Base-by-base conservation (phyloP, 164 flowering plant genomes). In the Malania oleifera region DNA sequence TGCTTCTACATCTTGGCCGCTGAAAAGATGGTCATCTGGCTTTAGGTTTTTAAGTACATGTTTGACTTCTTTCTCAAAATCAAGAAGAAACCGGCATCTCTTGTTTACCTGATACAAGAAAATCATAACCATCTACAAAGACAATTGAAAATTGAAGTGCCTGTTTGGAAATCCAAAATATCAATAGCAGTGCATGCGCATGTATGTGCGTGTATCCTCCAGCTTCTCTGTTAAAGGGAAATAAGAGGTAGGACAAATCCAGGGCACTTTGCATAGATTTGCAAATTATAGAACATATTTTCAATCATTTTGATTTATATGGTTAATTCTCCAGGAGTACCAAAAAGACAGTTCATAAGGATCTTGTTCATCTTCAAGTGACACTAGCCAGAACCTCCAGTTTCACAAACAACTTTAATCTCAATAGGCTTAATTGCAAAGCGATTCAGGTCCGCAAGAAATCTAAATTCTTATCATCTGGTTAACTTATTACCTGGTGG, bases 61-160 rank as follows among this genome's bases (percentile, higher is more conserved):
- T 57, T 72, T 80, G 54, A 83, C 70, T 62, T 78, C 77, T 69
- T 81, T 79, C 61, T 81, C 97, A 73, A 93, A 87, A 40, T 90
- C 87, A 59, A 90, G 87, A 77, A 93, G 99, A 72, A 87, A 93
- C 41, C 85, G 80, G 43, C 97, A 93, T 61, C 97, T 80, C 75
- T 87, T 93, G 68, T 93, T 87, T 43, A 93, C 89, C 98, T 93
- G 78, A 40, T 43, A 47, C 18, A 20, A 54, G 40, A 54, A 53
- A 26, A 22, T n/a, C 38, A 60, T 8, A 14, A 46, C 15, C 54
- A 51, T 26, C 15, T 19, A 38, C 9, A 26, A 47, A 61, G 17
- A 23, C 2, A 37, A 49, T 22, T 5, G 2, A 12, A 22, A 38
- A 23, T 18, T 51, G 20, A 44, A 48, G 22, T 7, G 26, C 27